A percentile compares a stretch with the other conserved stretches of the same genome.
Conservation (phyloP, 176 grass and related monocot species). For the Coix lacrymajobi region DNA sequence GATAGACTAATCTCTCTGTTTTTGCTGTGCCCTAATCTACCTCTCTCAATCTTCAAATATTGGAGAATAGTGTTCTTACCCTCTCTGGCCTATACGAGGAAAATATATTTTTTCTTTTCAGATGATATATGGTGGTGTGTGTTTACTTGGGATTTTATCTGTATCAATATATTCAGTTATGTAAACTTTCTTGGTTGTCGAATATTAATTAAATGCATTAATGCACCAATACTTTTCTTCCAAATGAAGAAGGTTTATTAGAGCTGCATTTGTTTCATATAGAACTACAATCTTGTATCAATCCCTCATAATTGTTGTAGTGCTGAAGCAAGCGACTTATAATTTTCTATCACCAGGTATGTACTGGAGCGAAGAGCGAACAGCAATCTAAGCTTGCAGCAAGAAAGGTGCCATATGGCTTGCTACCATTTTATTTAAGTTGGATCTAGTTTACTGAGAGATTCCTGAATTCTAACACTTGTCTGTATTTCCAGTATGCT, state of each 20-base stretch:
- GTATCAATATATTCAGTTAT: background rate
- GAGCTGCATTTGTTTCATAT: background rate
- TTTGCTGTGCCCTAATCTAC: background rate
- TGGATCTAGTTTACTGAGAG: background rate
- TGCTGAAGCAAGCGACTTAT: background rate
- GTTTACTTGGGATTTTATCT: conserved; percentile 1
- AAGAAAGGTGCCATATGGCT: conserved; percentile 62
- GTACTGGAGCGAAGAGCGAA: conserved; percentile 93
- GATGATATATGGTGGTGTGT: background rate
- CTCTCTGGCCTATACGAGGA: background rate
- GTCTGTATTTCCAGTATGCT: conserved; percentile 70
- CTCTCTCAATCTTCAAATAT: background rate
- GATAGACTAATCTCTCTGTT: background rate
- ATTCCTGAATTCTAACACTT: conserved; percentile 8
- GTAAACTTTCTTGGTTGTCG: background rate
- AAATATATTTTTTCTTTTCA: background rate
- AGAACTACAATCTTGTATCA: background rate
- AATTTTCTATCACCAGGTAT: conserved; percentile 53
- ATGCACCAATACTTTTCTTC: background rate
- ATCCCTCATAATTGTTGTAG: background rate
- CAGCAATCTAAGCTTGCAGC: conserved; percentile 94
- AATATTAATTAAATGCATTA: background rate
- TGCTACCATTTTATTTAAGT: background rate
- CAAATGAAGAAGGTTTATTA: background rate
- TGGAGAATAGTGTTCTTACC: background rate